A percentile compares a stretch with the other conserved stretches of the same genome.
Evolutionary conservation across 2,329 filamentous ascomycete species (phyloP).

Genomic region (Acrocalymma vagum): DNA sequence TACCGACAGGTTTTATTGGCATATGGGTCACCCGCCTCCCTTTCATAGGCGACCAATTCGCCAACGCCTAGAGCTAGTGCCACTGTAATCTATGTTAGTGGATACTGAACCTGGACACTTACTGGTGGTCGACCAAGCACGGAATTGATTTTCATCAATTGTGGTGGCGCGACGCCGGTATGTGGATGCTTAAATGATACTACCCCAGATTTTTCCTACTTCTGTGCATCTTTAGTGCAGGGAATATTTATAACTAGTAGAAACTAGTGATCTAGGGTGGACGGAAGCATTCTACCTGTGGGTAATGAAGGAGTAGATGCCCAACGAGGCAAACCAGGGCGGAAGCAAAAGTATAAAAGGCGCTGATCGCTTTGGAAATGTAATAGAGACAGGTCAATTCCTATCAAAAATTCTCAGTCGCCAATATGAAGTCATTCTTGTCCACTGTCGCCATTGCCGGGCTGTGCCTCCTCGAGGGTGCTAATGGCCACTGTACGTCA

Average conservation of each 20-base stretch:
- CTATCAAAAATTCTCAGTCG: background rate
- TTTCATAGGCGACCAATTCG: slow-evolving; percentile 11
- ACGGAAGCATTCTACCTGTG: slow-evolving; percentile 23
- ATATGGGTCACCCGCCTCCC: slow-evolving; percentile 9
- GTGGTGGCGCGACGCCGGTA: slow-evolving; percentile 13
- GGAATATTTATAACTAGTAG: no score
- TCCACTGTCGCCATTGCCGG: slow-evolving; percentile 23
- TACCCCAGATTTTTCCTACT: no score
- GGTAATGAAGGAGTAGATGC: slow-evolving; percentile 19
- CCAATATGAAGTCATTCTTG: slow-evolving; percentile 32
- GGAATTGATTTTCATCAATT: slow-evolving; percentile 4
- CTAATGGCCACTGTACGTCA: slow-evolving; percentile 30
- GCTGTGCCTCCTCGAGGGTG: slow-evolving; percentile 19
- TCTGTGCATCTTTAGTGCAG: background rate
- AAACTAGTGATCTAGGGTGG: no score
- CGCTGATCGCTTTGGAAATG: no score
- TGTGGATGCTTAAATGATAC: no score
- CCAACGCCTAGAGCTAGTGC: slow-evolving; percentile 6
- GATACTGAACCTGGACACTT: slow-evolving; percentile 17
- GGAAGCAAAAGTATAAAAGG: slow-evolving; percentile 16
- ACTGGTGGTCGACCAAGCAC: slow-evolving; percentile 16
- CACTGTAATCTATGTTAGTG: slow-evolving; percentile 23
- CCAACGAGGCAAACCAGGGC: background rate
- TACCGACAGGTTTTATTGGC: no score
- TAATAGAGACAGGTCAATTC: no score